Conservation (phyloP, 768 basidiomycete genomes). For the Termitomyces eurrhizus region DNA sequence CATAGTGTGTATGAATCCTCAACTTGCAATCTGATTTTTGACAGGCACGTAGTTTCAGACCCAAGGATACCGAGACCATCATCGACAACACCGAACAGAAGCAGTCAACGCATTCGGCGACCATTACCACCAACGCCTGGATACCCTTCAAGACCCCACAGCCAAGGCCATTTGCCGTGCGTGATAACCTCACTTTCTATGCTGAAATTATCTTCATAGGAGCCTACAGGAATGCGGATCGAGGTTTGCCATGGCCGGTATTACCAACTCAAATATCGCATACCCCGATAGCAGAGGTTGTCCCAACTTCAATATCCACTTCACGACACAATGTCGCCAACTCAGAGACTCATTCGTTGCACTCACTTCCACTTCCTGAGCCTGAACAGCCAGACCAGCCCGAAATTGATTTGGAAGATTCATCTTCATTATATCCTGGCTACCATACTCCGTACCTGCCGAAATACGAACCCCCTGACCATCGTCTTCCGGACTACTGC, state of each 20-base stretch:
- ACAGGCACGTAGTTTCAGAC: conserved; percentile 6
- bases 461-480: conserved; percentile 6
- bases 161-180: conserved; percentile 10
- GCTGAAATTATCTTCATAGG: background rate
- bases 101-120: conserved; percentile 14
- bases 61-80: conserved; percentile 12
- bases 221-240: conserved; percentile 3
- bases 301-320: background rate
- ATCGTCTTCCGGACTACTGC: conserved; percentile 3
- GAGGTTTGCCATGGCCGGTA: conserved; percentile 10
- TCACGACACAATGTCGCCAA: background rate
- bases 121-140: conserved; percentile 25
- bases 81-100: conserved; percentile 14
- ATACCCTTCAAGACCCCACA: conserved; percentile 6
- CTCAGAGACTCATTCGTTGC: conserved; percentile 5
- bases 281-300: background rate
- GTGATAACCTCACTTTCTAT: conserved; percentile 2
- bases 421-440: conserved; percentile 15
- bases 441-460: conserved; percentile 11
- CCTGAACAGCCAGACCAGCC: background rate
- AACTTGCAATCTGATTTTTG: background rate
- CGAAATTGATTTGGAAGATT: conserved; percentile 7
- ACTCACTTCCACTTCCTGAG: background rate
- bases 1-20: conserved; percentile 8
- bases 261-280: conserved; percentile 4